Conservation (phyloP, 257 asterid species). For the Solanum clarkiae region DNA sequence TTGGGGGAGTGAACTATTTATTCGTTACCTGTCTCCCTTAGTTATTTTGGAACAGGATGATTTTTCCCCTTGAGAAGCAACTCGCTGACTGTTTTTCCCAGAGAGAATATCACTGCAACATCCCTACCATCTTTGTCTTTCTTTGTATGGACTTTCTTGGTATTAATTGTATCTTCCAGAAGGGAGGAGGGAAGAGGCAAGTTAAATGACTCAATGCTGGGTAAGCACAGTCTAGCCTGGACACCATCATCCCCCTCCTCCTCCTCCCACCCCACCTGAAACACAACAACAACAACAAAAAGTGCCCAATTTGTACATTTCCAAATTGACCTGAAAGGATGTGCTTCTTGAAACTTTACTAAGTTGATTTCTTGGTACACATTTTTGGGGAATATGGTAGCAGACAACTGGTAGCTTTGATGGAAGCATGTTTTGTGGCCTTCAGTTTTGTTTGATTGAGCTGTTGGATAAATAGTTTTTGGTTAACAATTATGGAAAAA, state of each 20-base stretch:
- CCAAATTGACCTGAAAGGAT: too few species aligned
- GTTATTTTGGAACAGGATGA: neutral
- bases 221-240: too few species aligned
- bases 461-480: neutral
- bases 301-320: too few species aligned
- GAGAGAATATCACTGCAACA: neutral
- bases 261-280: too few species aligned
- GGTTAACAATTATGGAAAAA: neutral
- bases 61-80: neutral
- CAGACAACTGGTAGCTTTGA: neutral
- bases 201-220: neutral
- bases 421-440: neutral
- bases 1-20: neutral
- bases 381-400: neutral
- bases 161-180: neutral
- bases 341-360: neutral
- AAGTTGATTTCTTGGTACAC: neutral
- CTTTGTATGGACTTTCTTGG: neutral
- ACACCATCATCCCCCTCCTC: too few species aligned
- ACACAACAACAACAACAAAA: too few species aligned
- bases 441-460: neutral
- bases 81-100: neutral
- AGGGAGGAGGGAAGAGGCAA: neutral
- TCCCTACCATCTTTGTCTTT: neutral
- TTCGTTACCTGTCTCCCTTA: neutral